Evolutionary conservation across 139 green algal genomes (phyloP), one percentile per base, ranked within the genome.

Genomic region (Diplosphaera chodatii): DNA sequence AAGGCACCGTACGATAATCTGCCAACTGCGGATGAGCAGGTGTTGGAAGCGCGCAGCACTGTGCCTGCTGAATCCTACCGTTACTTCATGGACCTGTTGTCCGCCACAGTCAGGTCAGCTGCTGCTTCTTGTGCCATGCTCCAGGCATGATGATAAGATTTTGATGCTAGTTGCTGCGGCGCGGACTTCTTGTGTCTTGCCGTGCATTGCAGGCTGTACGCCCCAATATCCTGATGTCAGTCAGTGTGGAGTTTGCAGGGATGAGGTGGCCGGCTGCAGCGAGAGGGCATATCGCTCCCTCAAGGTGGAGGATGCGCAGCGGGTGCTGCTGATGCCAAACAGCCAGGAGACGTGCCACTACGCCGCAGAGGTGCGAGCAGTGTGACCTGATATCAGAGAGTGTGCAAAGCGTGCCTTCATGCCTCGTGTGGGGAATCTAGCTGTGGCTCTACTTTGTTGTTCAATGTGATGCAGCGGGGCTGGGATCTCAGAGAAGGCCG

Each of bases 241-340:
- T 48, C 8, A 20, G 37, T 48, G 37, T 25, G 18, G 59, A 10
- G 10, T 15, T 2, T 41, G 22, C 78, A 93, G 90, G 70, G 94
- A 97, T 29, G 94, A 98, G 88, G 89, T 98, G 56, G 92, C 94
- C 3, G 84, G 82, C 64, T 97, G 94, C 83, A 91, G 80, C 73
- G 94, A 96, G 82, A 85, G 84, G 13, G 91, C 94, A 0, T 98
- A 97, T 73, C 66, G 80, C 18, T 79, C 63, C 15, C 76, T 98
- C 29, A 77, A 67, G 16, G 40, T 93, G 20, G 66, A 65, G 4
- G 93, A 98, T 33, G 93, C 91, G 0, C 80, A 83, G 67, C 72
- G 84, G 64, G 74, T 98, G 48, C 84, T 97, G 78, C 77, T 92
- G 78, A 83, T 97, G 27, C 78, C 78, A 20, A 85, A 69, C 30